phyloP scores from a whole-genome alignment of 805 yeast species.

The Debaryomyces castellii region DNA sequence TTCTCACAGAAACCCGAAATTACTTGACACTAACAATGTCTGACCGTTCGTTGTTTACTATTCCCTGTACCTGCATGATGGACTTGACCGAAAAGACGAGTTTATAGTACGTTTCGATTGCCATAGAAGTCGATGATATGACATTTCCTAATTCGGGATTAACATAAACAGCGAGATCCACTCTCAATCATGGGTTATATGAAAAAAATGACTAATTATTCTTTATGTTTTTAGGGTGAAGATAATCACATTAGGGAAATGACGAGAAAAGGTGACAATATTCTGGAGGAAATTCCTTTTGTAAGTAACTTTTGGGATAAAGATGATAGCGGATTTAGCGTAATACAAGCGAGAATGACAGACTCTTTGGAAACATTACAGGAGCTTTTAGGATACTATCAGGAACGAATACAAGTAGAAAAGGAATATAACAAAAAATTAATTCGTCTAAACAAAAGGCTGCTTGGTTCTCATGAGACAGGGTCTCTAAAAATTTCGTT shows the following conservation, averaged over 20 bases:
- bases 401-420: constrained; percentile 57
- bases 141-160: constrained; percentile 12
- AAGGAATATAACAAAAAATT: constrained; percentile 67
- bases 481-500: constrained; percentile 62
- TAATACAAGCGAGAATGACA: constrained; percentile 56
- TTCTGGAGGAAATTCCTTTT: constrained; percentile 25
- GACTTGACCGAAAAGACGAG: not conserved
- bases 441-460: constrained; percentile 47
- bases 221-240: not conserved
- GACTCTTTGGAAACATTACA: constrained; percentile 55
- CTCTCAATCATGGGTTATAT: not conserved
- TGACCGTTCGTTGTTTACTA: too few species aligned
- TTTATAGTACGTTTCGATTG: not conserved
- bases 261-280: constrained; percentile 5
- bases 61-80: not conserved
- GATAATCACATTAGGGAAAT: not conserved
- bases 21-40: too few species aligned
- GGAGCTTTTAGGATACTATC: constrained; percentile 34
- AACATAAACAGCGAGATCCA: constrained; percentile 9
- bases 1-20: too few species aligned
- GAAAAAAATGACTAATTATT: not conserved
- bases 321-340: constrained; percentile 59
- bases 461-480: constrained; percentile 55
- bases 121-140: not conserved
- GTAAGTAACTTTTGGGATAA: constrained; percentile 56